Base-by-base conservation (phyloP, 805 yeast genomes). In the Starmera quercuum region DNA sequence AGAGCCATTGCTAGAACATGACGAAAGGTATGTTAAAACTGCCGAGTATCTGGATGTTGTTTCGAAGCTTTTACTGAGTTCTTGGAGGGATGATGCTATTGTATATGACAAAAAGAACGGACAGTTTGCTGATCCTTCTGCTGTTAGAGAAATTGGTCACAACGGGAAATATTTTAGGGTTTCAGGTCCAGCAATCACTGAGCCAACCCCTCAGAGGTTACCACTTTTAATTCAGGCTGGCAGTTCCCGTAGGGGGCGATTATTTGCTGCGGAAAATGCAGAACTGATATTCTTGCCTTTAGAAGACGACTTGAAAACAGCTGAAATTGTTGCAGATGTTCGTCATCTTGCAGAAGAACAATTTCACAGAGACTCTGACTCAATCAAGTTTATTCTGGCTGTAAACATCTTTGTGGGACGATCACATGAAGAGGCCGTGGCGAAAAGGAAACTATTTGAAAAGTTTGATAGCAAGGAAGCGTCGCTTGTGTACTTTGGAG, bases 141-240 rank as follows among this genome's bases (percentile, higher is more conserved):
- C 54, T 31, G 54, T 64, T 25, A 47, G 64, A 34, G 51, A 55
- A 29, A 62, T 64, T 24, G 46, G 61, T 35, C 60, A 49, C 41
- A 52, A 52, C 26, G 69, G 69, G 9, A 50, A 54, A 32, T 53
- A 52, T 38, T 64, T 46, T 42, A 58, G 45, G 5, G 66, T 64
- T 19, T 61, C 62, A 2, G 66, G 64, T 3, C 65, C 64, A 6
- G 54, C 41, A 33, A 61, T 64, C 25, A 55, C 59, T 11, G 54
- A 56, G 20, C 68, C 68, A 4, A 50, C 66, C 8, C 64, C 62
- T 5, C 68, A 63, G 37, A 53, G 67, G 40, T 40, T 64, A 3
- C 68, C 68, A 4, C 56, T 64, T 11, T 45, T 63, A 27, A 51
- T 63, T 26, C 68, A 63, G 42, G 68, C 68, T 1, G 68, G 68